phyloP scores from a whole-genome alignment of 2,329 filamentous ascomycete genomes.

The Penicillium paneum region DNA sequence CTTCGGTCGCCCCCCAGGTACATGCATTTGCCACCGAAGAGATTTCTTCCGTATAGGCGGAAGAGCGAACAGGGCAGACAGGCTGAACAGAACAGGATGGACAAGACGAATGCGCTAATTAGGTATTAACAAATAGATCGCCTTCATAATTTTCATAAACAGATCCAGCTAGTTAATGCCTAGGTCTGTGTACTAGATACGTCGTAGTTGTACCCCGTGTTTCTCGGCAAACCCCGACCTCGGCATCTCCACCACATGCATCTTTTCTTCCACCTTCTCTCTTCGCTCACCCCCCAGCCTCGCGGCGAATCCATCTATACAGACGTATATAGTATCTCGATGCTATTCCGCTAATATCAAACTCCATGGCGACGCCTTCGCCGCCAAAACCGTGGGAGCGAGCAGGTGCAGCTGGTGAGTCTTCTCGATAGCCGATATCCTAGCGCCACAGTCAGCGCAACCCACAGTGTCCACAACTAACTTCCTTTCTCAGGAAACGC shows the following conservation, averaged over 20 bases:
- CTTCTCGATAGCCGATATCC: background rate
- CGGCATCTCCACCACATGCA: conserved; percentile 29
- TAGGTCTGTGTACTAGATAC: background rate
- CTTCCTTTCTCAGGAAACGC: conserved; percentile 22
- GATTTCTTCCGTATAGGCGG: conserved; percentile 8
- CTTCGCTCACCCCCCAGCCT: conserved; percentile 12
- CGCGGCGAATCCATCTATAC: background rate
- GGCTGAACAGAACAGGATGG: background rate
- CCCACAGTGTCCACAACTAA: conserved; percentile 8
- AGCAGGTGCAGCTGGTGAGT: conserved; percentile 59
- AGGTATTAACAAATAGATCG: background rate
- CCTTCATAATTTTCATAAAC: background rate
- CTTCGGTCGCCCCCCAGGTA: conserved; percentile 4
- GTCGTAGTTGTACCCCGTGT: background rate
- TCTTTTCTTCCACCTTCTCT: conserved; percentile 9
- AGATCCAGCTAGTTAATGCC: background rate
- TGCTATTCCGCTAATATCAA: conserved; percentile 30
- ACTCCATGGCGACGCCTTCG: conserved; percentile 61
- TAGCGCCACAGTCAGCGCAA: conserved; percentile 1
- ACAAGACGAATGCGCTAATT: background rate
- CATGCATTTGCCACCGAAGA: conserved; percentile 19
- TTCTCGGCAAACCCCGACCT: conserved; percentile 24
- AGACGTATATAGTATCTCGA: conserved; percentile 16
- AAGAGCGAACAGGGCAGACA: background rate
- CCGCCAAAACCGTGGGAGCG: conserved; percentile 98